phyloP scores from a whole-genome alignment of 1,284 basidiomycete genomes.

The Ceratobasidium sp. region DNA sequence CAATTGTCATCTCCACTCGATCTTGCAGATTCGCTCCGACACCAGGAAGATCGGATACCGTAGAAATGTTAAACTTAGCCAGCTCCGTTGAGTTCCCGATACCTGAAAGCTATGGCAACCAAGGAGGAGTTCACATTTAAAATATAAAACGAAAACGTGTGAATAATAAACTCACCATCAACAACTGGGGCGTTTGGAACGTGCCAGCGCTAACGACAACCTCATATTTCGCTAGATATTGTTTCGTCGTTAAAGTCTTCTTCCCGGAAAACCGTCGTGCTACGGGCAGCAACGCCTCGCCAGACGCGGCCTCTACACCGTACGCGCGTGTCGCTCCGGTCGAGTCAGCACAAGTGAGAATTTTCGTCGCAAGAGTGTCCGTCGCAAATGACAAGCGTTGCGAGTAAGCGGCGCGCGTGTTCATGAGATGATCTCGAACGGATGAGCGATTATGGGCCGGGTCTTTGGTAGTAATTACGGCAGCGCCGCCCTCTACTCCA shows the following conservation, averaged over 20 bases:
- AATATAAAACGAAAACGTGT: neutral
- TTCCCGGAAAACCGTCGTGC: conserved; percentile 25
- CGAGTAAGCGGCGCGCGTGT: conserved; percentile 18
- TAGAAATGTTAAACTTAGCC: conserved; percentile 31
- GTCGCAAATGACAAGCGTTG: conserved; percentile 28
- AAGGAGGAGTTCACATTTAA: neutral
- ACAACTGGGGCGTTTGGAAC: conserved; percentile 32
- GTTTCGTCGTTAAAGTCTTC: conserved; percentile 13
- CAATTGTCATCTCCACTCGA: conserved; percentile 35
- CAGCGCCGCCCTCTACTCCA: conserved; percentile 32
- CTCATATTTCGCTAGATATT: conserved; percentile 35
- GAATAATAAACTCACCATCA: conserved; percentile 10
- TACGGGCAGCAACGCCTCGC: conserved; percentile 19
- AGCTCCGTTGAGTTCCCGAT: conserved; percentile 27
- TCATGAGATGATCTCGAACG: conserved; percentile 33
- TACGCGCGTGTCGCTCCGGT: conserved; percentile 26
- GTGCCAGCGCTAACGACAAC: conserved; percentile 32
- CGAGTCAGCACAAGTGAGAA: conserved; percentile 31
- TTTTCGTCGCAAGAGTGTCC: conserved; percentile 30
- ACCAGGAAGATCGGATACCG: conserved; percentile 25
- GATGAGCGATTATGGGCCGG: conserved; percentile 27
- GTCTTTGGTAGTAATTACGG: conserved; percentile 27
- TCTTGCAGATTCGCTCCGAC: conserved; percentile 35
- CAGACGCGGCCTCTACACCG: conserved; percentile 29
- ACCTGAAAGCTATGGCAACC: conserved; percentile 31